Evolutionary conservation across 768 basidiomycete genomes (phyloP), one percentile per base, ranked within the genome.

Genomic region (Boletus tomentosulus): DNA sequence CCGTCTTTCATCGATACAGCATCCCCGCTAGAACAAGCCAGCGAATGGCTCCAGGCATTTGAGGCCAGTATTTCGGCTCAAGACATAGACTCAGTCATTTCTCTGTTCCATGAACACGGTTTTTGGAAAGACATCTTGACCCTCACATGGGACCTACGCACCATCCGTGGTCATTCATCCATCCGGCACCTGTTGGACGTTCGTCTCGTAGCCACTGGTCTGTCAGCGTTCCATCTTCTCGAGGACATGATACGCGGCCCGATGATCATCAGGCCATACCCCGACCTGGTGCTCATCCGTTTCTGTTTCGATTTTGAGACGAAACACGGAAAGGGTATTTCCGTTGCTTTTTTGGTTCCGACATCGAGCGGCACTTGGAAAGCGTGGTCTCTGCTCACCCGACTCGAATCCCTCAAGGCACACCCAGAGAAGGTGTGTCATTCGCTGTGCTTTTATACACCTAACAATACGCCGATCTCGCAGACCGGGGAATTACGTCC

Each of bases 381-480:
- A 61, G 83, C 83, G 0, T 78, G 82, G 64, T 74, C 75, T 13
- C 56, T 86, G 11, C 80, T 81, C 59, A 87, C 86, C 2, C 76
- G 78, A 41, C 73, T 89, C 8, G 78, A 81, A 35, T 75, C 74
- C 15, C 68, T 88, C 61, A 79, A 81, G 45, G 77, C 67, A 2
- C 71, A 73, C 61, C 79, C 80, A 0, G 82, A 83, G 60, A 72
- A 74, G 61, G 63, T 68, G 63, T 43, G 59, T 42, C 41, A 3
- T 48, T 9, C 24, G 5, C 4, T 9, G 15, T 12, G 28, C 49
- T 31, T 16, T 25, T 16, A 33, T 33, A 11, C 33, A 7, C 33
- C 10, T 33, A 11, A 9, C 3, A 6, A 33, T 8, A 33, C 22
- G 19, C 5, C 11, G 5, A 28, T 42, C 22, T 43, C 9, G 13